Conservation (phyloP, 2,329 filamentous ascomycete genomes). For the Cytospora chrysosperma region DNA sequence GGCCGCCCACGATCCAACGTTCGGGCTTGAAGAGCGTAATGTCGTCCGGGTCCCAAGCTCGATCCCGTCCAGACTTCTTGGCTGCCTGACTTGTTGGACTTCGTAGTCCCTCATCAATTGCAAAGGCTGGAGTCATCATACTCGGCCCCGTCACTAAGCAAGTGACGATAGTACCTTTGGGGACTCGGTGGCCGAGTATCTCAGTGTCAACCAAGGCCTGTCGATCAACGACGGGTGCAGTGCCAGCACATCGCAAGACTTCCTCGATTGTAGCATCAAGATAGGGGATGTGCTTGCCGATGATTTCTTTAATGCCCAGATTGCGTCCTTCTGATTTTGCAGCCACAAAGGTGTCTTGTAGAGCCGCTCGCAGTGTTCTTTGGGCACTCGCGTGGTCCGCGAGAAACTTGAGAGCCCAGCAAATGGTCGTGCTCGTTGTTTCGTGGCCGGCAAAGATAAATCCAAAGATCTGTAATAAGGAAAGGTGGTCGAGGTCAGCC, state of each 20-base stretch:
- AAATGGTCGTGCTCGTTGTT: neutral
- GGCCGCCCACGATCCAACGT: neutral
- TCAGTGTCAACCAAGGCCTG: neutral
- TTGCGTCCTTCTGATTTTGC: neutral
- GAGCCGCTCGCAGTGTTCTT: neutral
- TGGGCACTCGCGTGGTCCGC: neutral
- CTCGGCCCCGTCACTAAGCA: neutral
- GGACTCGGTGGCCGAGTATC: neutral
- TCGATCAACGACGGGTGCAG: neutral
- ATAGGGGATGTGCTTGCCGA: neutral
- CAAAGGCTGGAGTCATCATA: neutral
- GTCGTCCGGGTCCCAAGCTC: neutral
- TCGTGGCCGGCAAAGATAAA: neutral
- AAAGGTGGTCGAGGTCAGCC: neutral
- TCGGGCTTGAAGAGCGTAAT: neutral
- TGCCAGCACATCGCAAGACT: neutral
- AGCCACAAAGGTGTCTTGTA: neutral
- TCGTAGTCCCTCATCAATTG: neutral
- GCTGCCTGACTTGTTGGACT: neutral
- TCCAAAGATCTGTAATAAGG: neutral
- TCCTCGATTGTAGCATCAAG: constrained; percentile 1
- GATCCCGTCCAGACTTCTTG: neutral
- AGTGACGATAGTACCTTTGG: neutral
- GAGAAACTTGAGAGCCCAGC: neutral
- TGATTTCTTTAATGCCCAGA: neutral